These are phyloP conservation scores for Trichoderma endophyticum DNA, from an alignment of 2,329 filamentous ascomycete genomes.

Conservation along the genomic window DNA sequence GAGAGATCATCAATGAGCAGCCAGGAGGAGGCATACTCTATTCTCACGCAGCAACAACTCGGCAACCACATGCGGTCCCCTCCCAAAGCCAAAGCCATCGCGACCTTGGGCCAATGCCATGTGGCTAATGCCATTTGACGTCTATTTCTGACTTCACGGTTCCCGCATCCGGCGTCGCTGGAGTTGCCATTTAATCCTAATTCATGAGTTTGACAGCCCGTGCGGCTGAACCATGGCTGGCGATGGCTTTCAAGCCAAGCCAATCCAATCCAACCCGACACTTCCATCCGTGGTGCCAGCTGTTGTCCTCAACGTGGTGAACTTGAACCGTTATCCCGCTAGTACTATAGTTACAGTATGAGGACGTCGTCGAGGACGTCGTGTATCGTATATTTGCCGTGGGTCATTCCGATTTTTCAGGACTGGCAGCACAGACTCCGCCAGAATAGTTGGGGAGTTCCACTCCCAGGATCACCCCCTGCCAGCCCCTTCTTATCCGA, in stretches of 20 bases:
- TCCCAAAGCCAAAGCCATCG: neutral
- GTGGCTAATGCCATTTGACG: neutral
- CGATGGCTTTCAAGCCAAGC: neutral
- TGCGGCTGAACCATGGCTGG: neutral
- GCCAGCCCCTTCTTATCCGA: neutral
- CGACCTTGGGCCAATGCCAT: neutral
- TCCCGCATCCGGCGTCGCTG: neutral
- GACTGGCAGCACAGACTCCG: too few species aligned
- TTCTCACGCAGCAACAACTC: neutral
- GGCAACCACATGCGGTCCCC: neutral
- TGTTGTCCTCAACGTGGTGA: neutral
- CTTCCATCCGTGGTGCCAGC: neutral
- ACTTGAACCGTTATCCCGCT: neutral
- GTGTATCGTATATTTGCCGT: too few species aligned
- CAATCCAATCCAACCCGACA: neutral
- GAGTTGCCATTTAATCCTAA: neutral
- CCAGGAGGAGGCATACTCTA: neutral
- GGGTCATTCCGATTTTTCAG: too few species aligned
- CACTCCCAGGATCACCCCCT: neutral
- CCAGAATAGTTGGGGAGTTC: neutral
- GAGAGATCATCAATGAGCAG: neutral
- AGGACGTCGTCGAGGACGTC: neutral
- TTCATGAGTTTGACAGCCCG: neutral
- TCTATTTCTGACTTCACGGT: neutral
- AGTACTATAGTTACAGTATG: neutral